Percentiles rank a stretch among this genome's conserved stretches.
phyloP scores from a whole-genome alignment of 352 stramenopile species.

The Phytopythium cucurbitacearum region DNA sequence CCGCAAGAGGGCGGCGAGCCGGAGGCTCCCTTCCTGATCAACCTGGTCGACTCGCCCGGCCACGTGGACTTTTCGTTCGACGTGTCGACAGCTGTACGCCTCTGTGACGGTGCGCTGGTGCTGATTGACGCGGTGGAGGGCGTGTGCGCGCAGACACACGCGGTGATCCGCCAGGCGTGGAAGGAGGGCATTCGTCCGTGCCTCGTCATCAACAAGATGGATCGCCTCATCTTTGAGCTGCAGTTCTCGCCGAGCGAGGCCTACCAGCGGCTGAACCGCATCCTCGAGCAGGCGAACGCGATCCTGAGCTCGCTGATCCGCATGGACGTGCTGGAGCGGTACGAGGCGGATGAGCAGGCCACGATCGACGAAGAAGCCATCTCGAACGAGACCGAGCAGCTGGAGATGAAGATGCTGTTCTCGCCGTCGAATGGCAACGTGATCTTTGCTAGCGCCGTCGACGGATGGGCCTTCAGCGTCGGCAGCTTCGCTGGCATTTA shows the following conservation, averaged over 20 bases:
- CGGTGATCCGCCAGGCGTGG: slow-evolving; percentile 92
- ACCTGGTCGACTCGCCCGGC: slow-evolving; percentile 94
- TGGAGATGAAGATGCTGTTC: slow-evolving; percentile 82
- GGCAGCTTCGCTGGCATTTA: slow-evolving; percentile 74
- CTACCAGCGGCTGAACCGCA: slow-evolving; percentile 90
- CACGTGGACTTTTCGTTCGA: slow-evolving; percentile 96
- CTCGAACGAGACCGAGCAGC: slow-evolving; percentile 54
- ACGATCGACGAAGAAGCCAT: slow-evolving; percentile 48
- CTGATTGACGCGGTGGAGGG: slow-evolving; percentile 96
- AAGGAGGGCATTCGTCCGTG: slow-evolving; percentile 92
- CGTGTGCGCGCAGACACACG: slow-evolving; percentile 91
- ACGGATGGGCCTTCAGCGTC: slow-evolving; percentile 92
- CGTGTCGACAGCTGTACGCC: slow-evolving; percentile 92
- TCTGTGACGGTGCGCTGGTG: slow-evolving; percentile 94
- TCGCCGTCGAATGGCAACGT: slow-evolving; percentile 89
- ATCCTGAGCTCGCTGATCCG: slow-evolving; percentile 82
- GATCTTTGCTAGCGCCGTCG: slow-evolving; percentile 89
- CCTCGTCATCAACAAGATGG: slow-evolving; percentile 97
- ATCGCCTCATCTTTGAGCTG: slow-evolving; percentile 93
- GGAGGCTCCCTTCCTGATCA: slow-evolving; percentile 87
- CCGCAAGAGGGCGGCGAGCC: slow-evolving; percentile 9
- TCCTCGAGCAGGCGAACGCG: slow-evolving; percentile 90
- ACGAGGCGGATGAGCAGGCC: slow-evolving; percentile 20
- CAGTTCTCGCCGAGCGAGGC: slow-evolving; percentile 89
- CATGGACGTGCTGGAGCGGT: slow-evolving; percentile 64